These are phyloP conservation scores for Podospora comata DNA, from an alignment of 495 filamentous ascomycete species.

Conservation along the genomic window DNA sequence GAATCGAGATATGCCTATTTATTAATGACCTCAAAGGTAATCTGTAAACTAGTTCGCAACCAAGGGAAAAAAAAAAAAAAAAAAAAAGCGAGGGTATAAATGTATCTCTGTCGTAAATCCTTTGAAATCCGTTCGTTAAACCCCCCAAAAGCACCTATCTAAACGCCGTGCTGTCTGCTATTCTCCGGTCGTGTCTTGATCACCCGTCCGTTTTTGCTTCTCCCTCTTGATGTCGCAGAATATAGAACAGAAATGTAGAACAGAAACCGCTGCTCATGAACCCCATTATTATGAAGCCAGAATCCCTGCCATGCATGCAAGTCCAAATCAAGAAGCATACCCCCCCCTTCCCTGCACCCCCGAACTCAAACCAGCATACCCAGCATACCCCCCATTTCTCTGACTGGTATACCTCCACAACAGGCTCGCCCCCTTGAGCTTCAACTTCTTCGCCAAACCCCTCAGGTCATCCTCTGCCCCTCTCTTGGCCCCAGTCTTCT, in stretches of 20 bases:
- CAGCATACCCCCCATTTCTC: background rate
- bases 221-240: background rate
- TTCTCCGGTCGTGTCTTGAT: background rate
- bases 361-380: background rate
- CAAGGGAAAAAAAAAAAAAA: no score
- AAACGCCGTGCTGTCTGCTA: background rate
- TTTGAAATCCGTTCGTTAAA: background rate
- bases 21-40: background rate
- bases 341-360: background rate
- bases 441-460: slow-evolving; percentile 16
- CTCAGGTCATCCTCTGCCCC: background rate
- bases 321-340: background rate
- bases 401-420: slow-evolving; percentile 35
- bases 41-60: background rate
- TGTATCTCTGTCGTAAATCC: background rate
- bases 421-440: slow-evolving; percentile 37
- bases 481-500: slow-evolving; percentile 4
- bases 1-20: background rate
- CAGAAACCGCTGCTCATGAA: background rate
- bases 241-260: background rate
- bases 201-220: background rate
- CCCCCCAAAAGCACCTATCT: background rate
- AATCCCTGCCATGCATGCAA: background rate
- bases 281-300: background rate
- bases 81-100: background rate